Evolutionary conservation across 192 early-diverging fungal species (phyloP).

Genomic region (Backusella tarrabulga): DNA sequence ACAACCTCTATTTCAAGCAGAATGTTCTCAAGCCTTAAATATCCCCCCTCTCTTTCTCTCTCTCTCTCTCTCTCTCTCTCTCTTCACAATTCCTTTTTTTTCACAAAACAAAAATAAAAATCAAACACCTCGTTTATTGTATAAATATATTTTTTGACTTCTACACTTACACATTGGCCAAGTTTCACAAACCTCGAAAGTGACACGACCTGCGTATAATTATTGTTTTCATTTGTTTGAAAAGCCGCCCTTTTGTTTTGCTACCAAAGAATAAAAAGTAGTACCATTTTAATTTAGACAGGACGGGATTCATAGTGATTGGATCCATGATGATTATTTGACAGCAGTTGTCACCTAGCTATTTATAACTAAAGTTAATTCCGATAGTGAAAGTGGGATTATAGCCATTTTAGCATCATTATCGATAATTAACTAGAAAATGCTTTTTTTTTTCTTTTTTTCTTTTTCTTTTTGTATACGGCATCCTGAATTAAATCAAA

Average conservation of each 20-base stretch:
- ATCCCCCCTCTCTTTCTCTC: too few species aligned
- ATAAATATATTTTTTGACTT: background rate
- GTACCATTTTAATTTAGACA: background rate
- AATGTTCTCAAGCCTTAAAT: constrained; percentile 31
- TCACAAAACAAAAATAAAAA: background rate
- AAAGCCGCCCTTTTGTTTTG: background rate
- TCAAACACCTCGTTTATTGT: background rate
- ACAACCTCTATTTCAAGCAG: constrained; percentile 19
- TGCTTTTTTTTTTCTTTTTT: too few species aligned
- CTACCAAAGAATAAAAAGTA: background rate
- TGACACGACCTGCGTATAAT: background rate
- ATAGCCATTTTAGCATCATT: background rate
- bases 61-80: too few species aligned
- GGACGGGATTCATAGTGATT: background rate
- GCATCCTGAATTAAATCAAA: background rate
- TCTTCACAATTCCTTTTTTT: background rate
- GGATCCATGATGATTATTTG: background rate
- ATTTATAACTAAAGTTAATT: background rate
- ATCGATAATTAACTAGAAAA: background rate
- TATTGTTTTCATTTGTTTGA: background rate
- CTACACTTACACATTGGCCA: background rate
- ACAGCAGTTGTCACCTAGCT: background rate
- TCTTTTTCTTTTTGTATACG: too few species aligned
- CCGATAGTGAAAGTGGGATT: background rate
- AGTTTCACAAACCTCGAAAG: background rate